phyloP scores from a whole-genome alignment of 106 monocot species.

The Hemerocallis citrina region DNA sequence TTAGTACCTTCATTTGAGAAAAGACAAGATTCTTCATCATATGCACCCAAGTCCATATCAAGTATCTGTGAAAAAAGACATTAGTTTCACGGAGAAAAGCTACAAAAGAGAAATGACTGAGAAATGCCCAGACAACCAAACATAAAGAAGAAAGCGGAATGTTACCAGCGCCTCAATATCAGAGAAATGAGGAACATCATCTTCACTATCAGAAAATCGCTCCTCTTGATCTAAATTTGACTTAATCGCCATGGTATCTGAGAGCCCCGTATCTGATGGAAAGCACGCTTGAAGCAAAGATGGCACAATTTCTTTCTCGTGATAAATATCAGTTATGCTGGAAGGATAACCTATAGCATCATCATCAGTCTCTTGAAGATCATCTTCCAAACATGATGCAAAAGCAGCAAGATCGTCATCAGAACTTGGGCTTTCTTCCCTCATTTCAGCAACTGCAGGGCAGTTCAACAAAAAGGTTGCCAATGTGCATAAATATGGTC shows the following conservation, averaged over 20 bases:
- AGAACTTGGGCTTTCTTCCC: conserved; percentile 31
- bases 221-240: conserved; percentile 46
- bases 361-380: conserved; percentile 14
- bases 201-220: conserved; percentile 50
- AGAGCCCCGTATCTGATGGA: conserved; percentile 8
- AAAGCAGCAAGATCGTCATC: conserved; percentile 4
- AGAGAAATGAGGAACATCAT: conserved; percentile 67
- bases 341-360: conserved; percentile 7
- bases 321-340: conserved; percentile 11
- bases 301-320: conserved; percentile 17
- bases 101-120: neutral
- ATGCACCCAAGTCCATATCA: conserved; percentile 76
- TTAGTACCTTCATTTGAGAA: conserved; percentile 75
- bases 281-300: conserved; percentile 3
- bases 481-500: conserved; percentile 14
- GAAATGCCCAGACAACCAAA: neutral
- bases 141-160: no score
- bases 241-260: conserved; percentile 8
- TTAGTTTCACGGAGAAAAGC: neutral
- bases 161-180: conserved; percentile 88
- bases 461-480: conserved; percentile 10
- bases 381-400: conserved; percentile 10
- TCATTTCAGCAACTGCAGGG: conserved; percentile 8
- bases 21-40: conserved; percentile 58
- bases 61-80: conserved; percentile 55